Evolutionary conservation across 208 protist species (phyloP), one percentile per base, ranked within the genome.

Genomic region (Trichomonas tenax): DNA sequence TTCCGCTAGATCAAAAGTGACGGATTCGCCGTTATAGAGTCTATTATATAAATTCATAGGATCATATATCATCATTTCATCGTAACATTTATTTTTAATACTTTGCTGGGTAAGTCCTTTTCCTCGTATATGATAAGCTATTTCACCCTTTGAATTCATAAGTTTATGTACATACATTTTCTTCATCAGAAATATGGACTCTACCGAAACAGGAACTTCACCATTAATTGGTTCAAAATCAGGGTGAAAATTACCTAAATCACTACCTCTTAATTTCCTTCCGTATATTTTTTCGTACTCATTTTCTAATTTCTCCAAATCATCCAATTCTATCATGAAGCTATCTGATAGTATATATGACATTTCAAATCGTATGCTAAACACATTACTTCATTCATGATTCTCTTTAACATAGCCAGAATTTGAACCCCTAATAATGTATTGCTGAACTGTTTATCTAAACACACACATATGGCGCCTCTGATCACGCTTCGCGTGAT

Each of bases 371-470:
- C 82, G 31, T 48, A 90, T 11, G 82, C 82, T 90, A 90, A 90
- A 48, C 82, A 90, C 82, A 90, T n/a, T n/a, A n/a, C n/a, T n/a
- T n/a, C n/a, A n/a, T n/a, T n/a, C n/a, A n/a, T n/a, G n/a, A n/a
- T n/a, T 90, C 0, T 48, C 82, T 90, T 90, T 90, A 41, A 48
- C 82, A 90, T 90, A 21, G 40, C 23, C 41, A 90, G 41, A 23
- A 90, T 48, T 48, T 90, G 82, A 90, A 90, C n/a, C 17, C 82
- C 82, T 38, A 90, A 48, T n/a, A 90, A 90, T 48, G 82, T 44
- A 34, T 44, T 44, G 10, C 26, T 48, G 48, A 90, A 90, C 4
- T 90, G 82, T n/a, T 90, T 90, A 48, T 90, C 41, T 26, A 90
- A 48, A 14, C 2, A n/a, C 48, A n/a, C n/a, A n/a, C n/a, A n/a